These are phyloP conservation scores for Apiospora rasikravindrae DNA, from an alignment of 2,329 filamentous ascomycete genomes.

Conservation along the genomic window DNA sequence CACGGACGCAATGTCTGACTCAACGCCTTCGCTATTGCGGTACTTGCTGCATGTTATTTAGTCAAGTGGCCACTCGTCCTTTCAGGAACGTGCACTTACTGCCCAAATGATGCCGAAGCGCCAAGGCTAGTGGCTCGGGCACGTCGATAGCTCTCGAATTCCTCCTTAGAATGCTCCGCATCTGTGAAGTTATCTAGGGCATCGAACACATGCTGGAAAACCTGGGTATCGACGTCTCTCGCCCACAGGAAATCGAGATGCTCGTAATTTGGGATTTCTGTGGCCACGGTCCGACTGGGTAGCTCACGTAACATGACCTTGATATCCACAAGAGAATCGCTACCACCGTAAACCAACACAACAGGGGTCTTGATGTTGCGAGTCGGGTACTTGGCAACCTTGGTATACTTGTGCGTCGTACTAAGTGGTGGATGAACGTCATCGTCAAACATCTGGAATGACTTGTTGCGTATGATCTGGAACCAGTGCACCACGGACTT, in stretches of 20 bases:
- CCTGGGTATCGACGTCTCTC: constrained; percentile 78
- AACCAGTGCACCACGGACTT: constrained; percentile 99
- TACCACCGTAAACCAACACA: constrained; percentile 90
- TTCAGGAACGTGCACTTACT: constrained; percentile 32
- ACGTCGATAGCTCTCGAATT: constrained; percentile 62
- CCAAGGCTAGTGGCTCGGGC: constrained; percentile 57
- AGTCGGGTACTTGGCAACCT: constrained; percentile 94
- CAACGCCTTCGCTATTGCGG: constrained; percentile 35
- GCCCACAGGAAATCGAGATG: constrained; percentile 98
- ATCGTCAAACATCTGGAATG: constrained; percentile 98
- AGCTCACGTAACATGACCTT: constrained; percentile 89
- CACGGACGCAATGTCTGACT: constrained; percentile 34
- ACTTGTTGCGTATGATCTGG: constrained; percentile 95
- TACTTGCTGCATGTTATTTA: constrained; percentile 27
- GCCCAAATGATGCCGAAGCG: constrained; percentile 38
- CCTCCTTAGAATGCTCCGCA: constrained; percentile 62
- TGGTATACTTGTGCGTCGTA: constrained; percentile 83
- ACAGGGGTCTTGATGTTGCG: constrained; percentile 97
- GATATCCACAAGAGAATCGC: constrained; percentile 93
- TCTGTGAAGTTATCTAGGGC: constrained; percentile 76
- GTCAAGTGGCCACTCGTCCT: not conserved
- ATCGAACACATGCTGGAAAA: constrained; percentile 91
- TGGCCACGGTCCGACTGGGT: constrained; percentile 82
- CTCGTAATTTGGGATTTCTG: constrained; percentile 89
- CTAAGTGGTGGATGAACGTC: constrained; percentile 80